Evolutionary conservation across 2,329 filamentous ascomycete species (phyloP).

Genomic region (Dactylella cylindrospora): DNA sequence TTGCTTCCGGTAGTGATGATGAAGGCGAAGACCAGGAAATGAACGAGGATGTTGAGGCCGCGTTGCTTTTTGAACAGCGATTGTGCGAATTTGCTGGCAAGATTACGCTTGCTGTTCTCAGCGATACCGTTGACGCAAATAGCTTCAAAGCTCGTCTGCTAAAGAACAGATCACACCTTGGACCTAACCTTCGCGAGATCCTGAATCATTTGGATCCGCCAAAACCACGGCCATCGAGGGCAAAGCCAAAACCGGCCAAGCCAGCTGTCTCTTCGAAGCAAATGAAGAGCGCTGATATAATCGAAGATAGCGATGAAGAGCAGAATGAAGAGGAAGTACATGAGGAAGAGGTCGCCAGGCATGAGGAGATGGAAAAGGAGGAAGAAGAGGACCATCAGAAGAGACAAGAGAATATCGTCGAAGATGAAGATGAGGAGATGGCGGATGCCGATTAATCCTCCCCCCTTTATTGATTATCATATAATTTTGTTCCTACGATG

Average conservation of each 20-base stretch:
- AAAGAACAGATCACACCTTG: slow-evolving; percentile 77
- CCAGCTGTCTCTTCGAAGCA: slow-evolving; percentile 53
- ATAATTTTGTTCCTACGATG: slow-evolving; percentile 8
- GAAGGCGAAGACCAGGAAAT: slow-evolving; percentile 24
- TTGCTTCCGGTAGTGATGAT: slow-evolving; percentile 39
- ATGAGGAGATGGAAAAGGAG: slow-evolving; percentile 55
- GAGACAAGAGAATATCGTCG: slow-evolving; percentile 52
- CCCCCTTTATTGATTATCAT: background rate
- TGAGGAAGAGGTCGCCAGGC: slow-evolving; percentile 53
- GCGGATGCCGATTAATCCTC: slow-evolving; percentile 46
- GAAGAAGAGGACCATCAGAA: slow-evolving; percentile 52
- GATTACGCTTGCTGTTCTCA: slow-evolving; percentile 76
- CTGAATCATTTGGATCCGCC: slow-evolving; percentile 70
- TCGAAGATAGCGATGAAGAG: slow-evolving; percentile 55
- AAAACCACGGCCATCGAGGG: slow-evolving; percentile 54
- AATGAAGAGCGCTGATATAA: slow-evolving; percentile 52
- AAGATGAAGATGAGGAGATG: slow-evolving; percentile 56
- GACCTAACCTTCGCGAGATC: slow-evolving; percentile 81
- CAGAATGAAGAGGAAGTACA: slow-evolving; percentile 53
- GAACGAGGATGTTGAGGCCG: slow-evolving; percentile 26
- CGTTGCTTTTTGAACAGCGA: slow-evolving; percentile 68
- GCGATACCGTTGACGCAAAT: slow-evolving; percentile 69
- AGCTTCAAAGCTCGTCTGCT: slow-evolving; percentile 71
- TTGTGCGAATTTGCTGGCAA: slow-evolving; percentile 84
- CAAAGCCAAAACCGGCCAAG: slow-evolving; percentile 58